Evolutionary conservation across 495 filamentous ascomycete genomes (phyloP).

Genomic region (Penicillium alfredii): DNA sequence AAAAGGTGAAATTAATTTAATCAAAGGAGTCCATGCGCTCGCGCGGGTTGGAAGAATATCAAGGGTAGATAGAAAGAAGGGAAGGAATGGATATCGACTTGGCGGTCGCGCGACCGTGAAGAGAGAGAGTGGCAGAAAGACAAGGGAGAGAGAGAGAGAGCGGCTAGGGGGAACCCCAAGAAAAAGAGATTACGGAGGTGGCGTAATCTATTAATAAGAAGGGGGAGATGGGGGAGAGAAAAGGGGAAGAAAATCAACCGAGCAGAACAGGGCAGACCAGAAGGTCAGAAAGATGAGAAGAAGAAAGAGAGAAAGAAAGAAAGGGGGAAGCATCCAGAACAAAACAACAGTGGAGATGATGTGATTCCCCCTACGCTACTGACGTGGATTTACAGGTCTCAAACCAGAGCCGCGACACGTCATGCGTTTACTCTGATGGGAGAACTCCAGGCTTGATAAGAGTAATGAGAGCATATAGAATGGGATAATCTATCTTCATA

Average conservation of each 20-base stretch:
- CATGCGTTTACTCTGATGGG: no score
- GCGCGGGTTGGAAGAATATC: slow-evolving; percentile 4
- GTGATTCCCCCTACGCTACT: slow-evolving; percentile 12
- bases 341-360: slow-evolving; percentile 15
- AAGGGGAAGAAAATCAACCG: slow-evolving; percentile 6
- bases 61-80: background rate
- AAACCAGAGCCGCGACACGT: slow-evolving; percentile 19
- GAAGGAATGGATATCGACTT: slow-evolving; percentile 25
- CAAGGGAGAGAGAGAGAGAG: background rate
- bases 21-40: slow-evolving; percentile 27
- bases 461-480: no score
- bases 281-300: slow-evolving; percentile 5
- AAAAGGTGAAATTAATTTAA: slow-evolving; percentile 13
- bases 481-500: background rate
- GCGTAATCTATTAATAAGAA: slow-evolving; percentile 4
- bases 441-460: no score
- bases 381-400: slow-evolving; percentile 17
- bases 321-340: slow-evolving; percentile 22
- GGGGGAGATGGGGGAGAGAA: slow-evolving; percentile 5
- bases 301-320: slow-evolving; percentile 5
- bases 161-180: no score
- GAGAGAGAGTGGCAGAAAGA: slow-evolving; percentile 6
- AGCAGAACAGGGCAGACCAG: background rate
- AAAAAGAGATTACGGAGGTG: no score
- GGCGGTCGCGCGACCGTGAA: slow-evolving; percentile 20